phyloP scores from a whole-genome alignment of 2,329 filamentous ascomycete genomes.

The Scedosporium apiospermum region DNA sequence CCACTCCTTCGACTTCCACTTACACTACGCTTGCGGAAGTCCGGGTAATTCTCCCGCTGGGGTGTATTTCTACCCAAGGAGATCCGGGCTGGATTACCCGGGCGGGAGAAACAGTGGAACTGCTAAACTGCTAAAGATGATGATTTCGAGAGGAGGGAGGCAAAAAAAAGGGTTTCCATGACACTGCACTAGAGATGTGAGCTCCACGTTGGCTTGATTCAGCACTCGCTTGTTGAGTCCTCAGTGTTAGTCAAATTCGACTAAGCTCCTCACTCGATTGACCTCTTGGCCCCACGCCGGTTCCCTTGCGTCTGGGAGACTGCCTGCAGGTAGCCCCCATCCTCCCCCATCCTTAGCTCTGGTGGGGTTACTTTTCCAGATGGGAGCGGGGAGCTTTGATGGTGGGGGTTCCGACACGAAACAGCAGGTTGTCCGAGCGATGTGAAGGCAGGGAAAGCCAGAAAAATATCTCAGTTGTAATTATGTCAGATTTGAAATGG shows the following conservation, averaged over 20 bases:
- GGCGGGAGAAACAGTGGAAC: background rate
- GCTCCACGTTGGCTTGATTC: background rate
- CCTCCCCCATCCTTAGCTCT: background rate
- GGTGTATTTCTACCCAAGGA: background rate
- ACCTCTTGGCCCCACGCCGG: background rate
- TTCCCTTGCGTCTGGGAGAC: background rate
- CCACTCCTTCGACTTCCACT: background rate
- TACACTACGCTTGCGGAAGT: background rate
- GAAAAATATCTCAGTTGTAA: background rate
- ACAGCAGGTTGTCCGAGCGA: background rate
- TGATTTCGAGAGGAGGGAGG: background rate
- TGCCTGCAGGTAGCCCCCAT: background rate
- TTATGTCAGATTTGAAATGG: background rate
- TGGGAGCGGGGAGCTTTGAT: background rate
- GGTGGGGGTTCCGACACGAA: background rate
- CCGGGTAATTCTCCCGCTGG: conserved; percentile 1
- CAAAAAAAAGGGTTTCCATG: background rate
- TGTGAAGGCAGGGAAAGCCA: background rate
- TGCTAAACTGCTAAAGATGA: background rate
- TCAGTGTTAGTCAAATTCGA: too few relatives aligned
- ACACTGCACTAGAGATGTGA: background rate
- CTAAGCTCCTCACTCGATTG: too few relatives aligned
- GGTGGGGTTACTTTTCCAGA: background rate
- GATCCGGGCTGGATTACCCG: background rate
- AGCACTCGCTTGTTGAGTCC: too few relatives aligned